Evolutionary conservation across 306 rosid species (phyloP).

Genomic region (Boehmeria nivea): DNA sequence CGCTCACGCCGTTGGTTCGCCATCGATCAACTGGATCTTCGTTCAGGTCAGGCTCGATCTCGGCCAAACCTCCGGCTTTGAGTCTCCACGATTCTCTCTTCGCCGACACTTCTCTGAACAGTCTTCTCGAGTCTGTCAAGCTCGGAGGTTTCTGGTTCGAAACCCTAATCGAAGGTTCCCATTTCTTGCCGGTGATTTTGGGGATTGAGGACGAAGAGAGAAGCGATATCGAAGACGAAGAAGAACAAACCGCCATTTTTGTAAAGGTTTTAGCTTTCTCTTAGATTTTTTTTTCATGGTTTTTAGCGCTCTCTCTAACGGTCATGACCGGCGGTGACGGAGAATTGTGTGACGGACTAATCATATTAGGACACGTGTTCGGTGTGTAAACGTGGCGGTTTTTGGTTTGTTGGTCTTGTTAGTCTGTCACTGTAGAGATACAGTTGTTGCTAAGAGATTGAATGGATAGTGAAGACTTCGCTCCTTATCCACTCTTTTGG

Average conservation of each 20-base stretch:
- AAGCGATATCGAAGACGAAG: constrained; percentile 35
- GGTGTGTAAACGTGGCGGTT: background rate
- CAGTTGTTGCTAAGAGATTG: background rate
- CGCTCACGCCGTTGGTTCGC: constrained; percentile 49
- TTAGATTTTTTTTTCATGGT: background rate
- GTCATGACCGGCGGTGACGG: background rate
- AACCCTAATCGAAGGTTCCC: constrained; percentile 4
- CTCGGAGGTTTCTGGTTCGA: constrained; percentile 4
- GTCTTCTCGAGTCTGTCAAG: constrained; percentile 9
- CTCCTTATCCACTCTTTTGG: constrained; percentile 4
- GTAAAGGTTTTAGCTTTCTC: background rate
- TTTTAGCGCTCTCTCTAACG: background rate
- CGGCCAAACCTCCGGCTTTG: constrained; percentile 59
- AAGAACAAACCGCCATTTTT: constrained; percentile 39
- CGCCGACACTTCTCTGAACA: constrained; percentile 16
- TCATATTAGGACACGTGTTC: background rate
- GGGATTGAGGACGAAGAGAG: constrained; percentile 31
- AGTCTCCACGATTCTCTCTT: constrained; percentile 26
- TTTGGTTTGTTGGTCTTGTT: background rate
- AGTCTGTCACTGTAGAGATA: background rate
- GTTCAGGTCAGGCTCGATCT: constrained; percentile 74
- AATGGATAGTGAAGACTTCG: background rate
- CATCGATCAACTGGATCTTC: constrained; percentile 70
- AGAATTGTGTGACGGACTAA: background rate
- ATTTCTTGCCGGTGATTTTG: constrained; percentile 27